These are phyloP conservation scores for Debaryomycetaceae sp. DNA, from an alignment of 1,139 yeast genomes.

Conservation along the genomic window DNA sequence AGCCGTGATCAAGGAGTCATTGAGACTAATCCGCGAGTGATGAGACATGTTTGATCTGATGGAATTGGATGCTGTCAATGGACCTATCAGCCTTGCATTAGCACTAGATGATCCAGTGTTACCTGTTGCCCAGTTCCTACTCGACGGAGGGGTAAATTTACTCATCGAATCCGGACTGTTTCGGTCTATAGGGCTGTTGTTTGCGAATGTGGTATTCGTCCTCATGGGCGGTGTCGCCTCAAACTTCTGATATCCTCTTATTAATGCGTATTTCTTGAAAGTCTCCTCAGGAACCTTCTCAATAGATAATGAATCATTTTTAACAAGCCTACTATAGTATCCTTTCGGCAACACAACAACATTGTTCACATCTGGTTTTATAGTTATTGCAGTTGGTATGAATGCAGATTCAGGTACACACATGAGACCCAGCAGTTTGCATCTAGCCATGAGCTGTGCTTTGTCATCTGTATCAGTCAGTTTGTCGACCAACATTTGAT, in stretches of 20 bases:
- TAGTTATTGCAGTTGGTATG: slow-evolving; percentile 57
- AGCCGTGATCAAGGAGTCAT: slow-evolving; percentile 31
- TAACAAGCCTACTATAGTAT: slow-evolving; percentile 57
- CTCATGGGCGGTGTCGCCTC: slow-evolving; percentile 14
- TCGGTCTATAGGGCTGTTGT: slow-evolving; percentile 10
- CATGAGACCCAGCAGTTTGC: slow-evolving; percentile 44
- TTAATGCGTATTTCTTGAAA: slow-evolving; percentile 42
- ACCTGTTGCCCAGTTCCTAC: slow-evolving; percentile 1
- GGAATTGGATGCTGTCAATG: slow-evolving; percentile 16
- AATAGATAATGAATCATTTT: slow-evolving; percentile 38
- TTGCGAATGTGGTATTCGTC: slow-evolving; percentile 6
- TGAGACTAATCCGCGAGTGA: slow-evolving; percentile 24
- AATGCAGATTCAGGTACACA: slow-evolving; percentile 55
- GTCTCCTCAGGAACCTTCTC: slow-evolving; percentile 46
- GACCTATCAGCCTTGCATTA: not conserved
- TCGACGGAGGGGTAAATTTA: slow-evolving; percentile 16
- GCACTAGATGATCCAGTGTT: not conserved
- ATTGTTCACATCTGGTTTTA: slow-evolving; percentile 51
- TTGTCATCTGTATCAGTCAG: slow-evolving; percentile 19
- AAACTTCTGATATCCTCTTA: slow-evolving; percentile 42
- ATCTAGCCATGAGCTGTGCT: slow-evolving; percentile 25
- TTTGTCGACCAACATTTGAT: slow-evolving; percentile 16
- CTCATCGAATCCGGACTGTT: slow-evolving; percentile 9
- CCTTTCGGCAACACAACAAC: slow-evolving; percentile 63
- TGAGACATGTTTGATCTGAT: slow-evolving; percentile 32